Percentiles rank a stretch among this genome's conserved stretches.
Evolutionary conservation across 108 stramenopile genomes (phyloP).

Genomic region (Cyclotella baltica): DNA sequence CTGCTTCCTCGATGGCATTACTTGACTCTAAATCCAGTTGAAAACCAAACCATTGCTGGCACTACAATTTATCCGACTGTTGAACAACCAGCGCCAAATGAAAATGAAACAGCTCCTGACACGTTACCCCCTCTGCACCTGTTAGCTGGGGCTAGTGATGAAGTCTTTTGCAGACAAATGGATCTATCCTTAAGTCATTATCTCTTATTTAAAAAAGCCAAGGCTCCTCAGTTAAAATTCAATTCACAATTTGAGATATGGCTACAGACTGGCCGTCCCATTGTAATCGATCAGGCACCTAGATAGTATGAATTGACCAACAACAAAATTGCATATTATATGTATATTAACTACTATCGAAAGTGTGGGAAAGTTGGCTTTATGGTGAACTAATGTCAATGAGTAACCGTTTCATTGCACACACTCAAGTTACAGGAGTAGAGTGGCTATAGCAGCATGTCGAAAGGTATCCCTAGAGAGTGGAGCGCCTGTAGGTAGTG

Average conservation of each 20-base stretch:
- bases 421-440: too few species aligned
- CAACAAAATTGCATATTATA: too few species aligned
- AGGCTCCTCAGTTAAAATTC: slow-evolving; percentile 81
- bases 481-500: too few species aligned
- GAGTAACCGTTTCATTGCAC: too few species aligned
- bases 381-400: too few species aligned
- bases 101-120: background rate
- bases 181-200: slow-evolving; percentile 59
- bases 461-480: too few species aligned
- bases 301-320: too few species aligned
- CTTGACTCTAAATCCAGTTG: slow-evolving; percentile 24
- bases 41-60: background rate
- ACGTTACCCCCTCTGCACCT: slow-evolving; percentile 69
- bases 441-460: too few species aligned
- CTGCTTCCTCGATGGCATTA: slow-evolving; percentile 86
- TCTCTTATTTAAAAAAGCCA: slow-evolving; percentile 57
- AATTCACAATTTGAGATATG: slow-evolving; percentile 80
- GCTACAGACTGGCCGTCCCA: slow-evolving; percentile 82
- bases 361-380: too few species aligned
- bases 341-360: too few species aligned
- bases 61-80: background rate
- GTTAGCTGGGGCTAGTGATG: slow-evolving; percentile 69
- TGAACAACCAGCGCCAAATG: slow-evolving; percentile 5
- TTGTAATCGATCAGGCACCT: slow-evolving; percentile 41
- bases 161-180: slow-evolving; percentile 67